Percentiles rank a stretch among this genome's conserved stretches.
Conservation (phyloP, 805 yeast species). For the Saccharomycopsis selenospora region DNA sequence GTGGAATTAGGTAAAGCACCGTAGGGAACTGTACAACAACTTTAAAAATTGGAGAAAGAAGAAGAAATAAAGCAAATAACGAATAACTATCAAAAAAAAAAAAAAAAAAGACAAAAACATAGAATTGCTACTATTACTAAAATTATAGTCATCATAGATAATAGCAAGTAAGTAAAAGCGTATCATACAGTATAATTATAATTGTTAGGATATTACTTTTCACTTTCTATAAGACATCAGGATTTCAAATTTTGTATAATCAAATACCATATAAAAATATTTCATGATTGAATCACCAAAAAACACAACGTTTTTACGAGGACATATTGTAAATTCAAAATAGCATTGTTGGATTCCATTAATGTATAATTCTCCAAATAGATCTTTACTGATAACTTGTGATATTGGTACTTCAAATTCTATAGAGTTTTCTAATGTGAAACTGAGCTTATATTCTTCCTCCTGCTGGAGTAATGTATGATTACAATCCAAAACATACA, state of each 20-base stretch:
- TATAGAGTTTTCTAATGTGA: slow-evolving; percentile 1
- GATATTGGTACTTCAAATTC: neutral
- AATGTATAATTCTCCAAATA: neutral
- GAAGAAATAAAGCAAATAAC: too few relatives aligned
- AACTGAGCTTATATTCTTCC: neutral
- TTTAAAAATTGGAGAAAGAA: too few relatives aligned
- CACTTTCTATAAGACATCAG: neutral
- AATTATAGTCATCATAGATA: too few relatives aligned
- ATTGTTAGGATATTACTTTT: neutral
- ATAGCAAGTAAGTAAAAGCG: too few relatives aligned
- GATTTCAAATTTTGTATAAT: slow-evolving; percentile 4
- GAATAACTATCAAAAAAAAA: too few relatives aligned
- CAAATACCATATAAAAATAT: slow-evolving; percentile 5
- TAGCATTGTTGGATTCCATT: slow-evolving; percentile 8
- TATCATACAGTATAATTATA: too few relatives aligned
- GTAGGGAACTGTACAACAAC: too few relatives aligned
- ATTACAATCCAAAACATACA: neutral
- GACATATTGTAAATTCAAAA: slow-evolving; percentile 1
- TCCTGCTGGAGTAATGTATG: slow-evolving; percentile 1
- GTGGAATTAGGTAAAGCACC: too few relatives aligned
- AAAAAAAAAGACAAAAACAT: too few relatives aligned
- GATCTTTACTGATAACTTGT: slow-evolving; percentile 2
- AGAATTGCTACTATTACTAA: too few relatives aligned
- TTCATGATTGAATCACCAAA: slow-evolving; percentile 7
- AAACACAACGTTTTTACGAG: neutral